Base-by-base conservation (phyloP, 305 asterid genomes). In the Fraxinus angustifolia region DNA sequence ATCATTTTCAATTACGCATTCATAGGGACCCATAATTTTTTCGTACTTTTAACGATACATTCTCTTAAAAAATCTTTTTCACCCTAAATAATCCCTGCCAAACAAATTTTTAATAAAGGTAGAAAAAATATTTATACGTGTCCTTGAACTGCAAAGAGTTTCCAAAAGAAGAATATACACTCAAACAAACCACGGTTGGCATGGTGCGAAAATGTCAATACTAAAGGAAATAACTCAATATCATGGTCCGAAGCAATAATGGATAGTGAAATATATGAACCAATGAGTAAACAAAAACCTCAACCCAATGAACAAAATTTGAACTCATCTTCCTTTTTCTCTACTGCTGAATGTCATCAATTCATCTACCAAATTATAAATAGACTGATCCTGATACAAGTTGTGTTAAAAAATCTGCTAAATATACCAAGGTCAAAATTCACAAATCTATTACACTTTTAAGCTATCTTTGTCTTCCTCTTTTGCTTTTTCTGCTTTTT, bases 401-500 rank as follows among this genome's bases (percentile, higher is more conserved):
- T 11, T 26, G 36, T 14, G 38, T 68, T 14, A 31, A 40, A 30
- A 70, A 70, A 70, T 23, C 75, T 14, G 75, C 75, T 30, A 70
- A 6, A 70, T 28, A 70, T 70, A 19, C 42, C 75, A 31, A 14
- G 23, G 40, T 17, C 62, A 5, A 50, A 50, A 12, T 28, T 68
- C 74, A 73, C 28, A 26, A 26, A 73, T 35, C 35, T 33, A 12
- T 3, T 11, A 8, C 31, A 79, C 75, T 77, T 77, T 68, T 36
- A 48, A 31, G 72, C 84, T 86, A 77, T 78, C 67, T 82, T 3
- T 0, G 84, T 81, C 84, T 87, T 91, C 86, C 82, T 86, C 85
- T 80, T 87, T 86, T 70, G 42, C 19, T 79, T 88, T 68, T 90
- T 91, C 21, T 88, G 91, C 68, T 79, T 89, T 68, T 85, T 91